Evolutionary conservation across 2,329 filamentous ascomycete species (phyloP).

Genomic region (Pyrenophora graminea): DNA sequence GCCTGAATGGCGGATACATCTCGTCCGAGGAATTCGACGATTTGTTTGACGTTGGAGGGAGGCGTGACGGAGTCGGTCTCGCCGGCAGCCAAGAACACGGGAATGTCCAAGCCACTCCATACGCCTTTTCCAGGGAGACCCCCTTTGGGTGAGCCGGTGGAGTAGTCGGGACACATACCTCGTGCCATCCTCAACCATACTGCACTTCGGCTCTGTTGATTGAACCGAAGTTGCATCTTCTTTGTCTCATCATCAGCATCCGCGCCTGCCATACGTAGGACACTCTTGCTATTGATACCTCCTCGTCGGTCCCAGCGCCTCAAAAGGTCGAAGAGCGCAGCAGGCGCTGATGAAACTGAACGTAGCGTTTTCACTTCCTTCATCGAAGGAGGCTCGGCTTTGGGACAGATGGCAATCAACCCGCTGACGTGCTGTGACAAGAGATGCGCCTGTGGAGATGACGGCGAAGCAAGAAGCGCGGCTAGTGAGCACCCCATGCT

Average conservation of each 20-base stretch:
- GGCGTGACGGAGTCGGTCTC: constrained; percentile 77
- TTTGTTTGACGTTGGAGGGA: constrained; percentile 70
- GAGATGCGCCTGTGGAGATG: constrained; percentile 57
- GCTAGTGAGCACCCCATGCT: constrained; percentile 86
- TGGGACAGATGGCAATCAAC: constrained; percentile 80
- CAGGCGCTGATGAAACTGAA: constrained; percentile 69
- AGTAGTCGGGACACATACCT: constrained; percentile 68
- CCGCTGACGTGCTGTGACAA: constrained; percentile 71
- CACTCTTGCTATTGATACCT: constrained; percentile 76
- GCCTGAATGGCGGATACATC: constrained; percentile 41
- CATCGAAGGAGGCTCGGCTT: constrained; percentile 65
- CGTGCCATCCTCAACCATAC: constrained; percentile 83
- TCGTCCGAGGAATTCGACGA: constrained; percentile 55
- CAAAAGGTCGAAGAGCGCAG: constrained; percentile 74
- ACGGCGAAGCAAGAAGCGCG: constrained; percentile 68
- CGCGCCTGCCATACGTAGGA: constrained; percentile 74
- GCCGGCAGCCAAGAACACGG: constrained; percentile 78
- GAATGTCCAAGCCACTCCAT: constrained; percentile 74
- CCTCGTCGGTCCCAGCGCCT: constrained; percentile 78
- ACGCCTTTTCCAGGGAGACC: constrained; percentile 70
- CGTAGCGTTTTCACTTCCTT: constrained; percentile 57
- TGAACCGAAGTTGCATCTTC: constrained; percentile 72
- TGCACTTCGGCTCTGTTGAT: constrained; percentile 78
- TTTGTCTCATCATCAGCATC: constrained; percentile 68
- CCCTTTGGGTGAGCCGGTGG: constrained; percentile 57